A percentile compares a stretch with the other conserved stretches of the same genome.
These are phyloP conservation scores for Urtica urens DNA, from an alignment of 306 rosid species.

Conservation along the genomic window DNA sequence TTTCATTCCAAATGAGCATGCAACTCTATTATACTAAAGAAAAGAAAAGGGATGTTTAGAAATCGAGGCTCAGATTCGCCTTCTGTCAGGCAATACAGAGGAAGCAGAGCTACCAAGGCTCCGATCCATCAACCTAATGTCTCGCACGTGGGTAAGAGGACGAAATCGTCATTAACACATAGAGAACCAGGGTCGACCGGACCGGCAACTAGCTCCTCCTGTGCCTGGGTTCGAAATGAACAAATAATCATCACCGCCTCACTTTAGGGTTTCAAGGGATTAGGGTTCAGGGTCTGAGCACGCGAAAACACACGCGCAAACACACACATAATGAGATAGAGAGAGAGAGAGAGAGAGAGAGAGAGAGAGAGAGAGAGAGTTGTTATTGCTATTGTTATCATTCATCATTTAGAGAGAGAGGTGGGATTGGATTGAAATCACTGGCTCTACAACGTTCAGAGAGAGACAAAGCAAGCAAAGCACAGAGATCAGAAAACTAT, in stretches of 20 bases:
- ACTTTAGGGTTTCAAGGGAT: neutral
- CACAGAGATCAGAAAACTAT: neutral
- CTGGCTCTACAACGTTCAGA: neutral
- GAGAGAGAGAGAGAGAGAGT: slow-evolving; percentile 3
- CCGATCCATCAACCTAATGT: neutral
- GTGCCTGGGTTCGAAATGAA: neutral
- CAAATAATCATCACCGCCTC: slow-evolving; percentile 4
- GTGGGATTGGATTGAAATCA: neutral
- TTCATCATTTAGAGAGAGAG: neutral
- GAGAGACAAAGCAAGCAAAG: neutral
- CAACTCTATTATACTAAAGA: no score
- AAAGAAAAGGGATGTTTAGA: no score
- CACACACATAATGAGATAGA: neutral
- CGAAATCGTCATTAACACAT: no score
- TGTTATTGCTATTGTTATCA: neutral
- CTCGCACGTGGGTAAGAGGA: neutral
- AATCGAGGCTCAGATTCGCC: slow-evolving; percentile 15
- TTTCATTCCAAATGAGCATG: no score
- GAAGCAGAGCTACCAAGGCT: neutral
- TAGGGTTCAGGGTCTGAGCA: no score
- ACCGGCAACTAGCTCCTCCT: slow-evolving; percentile 9
- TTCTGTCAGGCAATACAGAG: slow-evolving; percentile 1
- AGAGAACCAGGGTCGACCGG: slow-evolving; percentile 35
- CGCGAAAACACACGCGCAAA: neutral
- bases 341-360: neutral